Base-by-base conservation (phyloP, 768 basidiomycete genomes). In the Suillus paluster region DNA sequence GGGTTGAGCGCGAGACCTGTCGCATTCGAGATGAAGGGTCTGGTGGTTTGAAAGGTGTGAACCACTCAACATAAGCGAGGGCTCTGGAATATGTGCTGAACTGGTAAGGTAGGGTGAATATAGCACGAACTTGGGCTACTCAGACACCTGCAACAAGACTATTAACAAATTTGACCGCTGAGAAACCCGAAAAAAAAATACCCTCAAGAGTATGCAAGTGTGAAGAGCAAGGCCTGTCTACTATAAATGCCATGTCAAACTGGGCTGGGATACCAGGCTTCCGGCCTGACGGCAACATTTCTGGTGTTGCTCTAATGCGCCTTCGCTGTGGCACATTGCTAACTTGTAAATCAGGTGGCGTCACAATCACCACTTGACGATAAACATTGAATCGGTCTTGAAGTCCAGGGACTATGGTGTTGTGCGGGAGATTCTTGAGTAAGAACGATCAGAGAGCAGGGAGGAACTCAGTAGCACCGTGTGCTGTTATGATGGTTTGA, bases 21-120 rank as follows among this genome's bases (percentile, higher is more conserved):
- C 36, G 21, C 56, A 57, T 62, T 10, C 19, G 9, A 21, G 44
- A 25, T 21, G 50, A 39, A 19, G 56, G 21, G 46, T 62, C 55
- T 8, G 48, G 48, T 7, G 30, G 17, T 39, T n/a, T n/a, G n/a
- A n/a, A n/a, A n/a, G n/a, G n/a, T n/a, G n/a, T n/a, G n/a, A n/a
- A n/a, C n/a, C n/a, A 70, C n/a, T 74, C 68, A 25, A 73, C 57
- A 56, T 73, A 74, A 2, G 71, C 66, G 5, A 73, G 63, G 3
- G 63, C 63, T 19, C 57, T 62, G 3, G 62, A 21, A 23, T 50
- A 54, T 10, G 53, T 5, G 3, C 59, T 65, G n/a, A 63, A 53
- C 34, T 59, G 33, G 1, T 2, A 27, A 21, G 67, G 60, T 2
- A 65, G 15, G 4, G 36, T 56, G 48, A 70, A 67, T 17, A 68